Evolutionary conservation across 805 yeast species (phyloP), one percentile per base, ranked within the genome.

Genomic region (Saccharomycopsis microspora): DNA sequence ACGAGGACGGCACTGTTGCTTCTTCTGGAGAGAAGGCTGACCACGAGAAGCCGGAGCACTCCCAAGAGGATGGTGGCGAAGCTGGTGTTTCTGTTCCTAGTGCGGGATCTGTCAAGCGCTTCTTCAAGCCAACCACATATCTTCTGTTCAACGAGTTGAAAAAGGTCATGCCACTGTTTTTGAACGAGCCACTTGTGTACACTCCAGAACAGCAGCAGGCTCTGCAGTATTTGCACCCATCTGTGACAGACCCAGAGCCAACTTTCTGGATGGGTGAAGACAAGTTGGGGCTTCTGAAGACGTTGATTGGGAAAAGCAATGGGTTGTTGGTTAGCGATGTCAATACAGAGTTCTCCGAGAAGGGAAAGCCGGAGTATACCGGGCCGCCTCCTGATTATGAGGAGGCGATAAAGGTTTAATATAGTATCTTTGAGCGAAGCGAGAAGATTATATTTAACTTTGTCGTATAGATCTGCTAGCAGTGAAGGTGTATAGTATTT

Each of bases 371-470:
- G 27, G 61, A 60, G 5, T 79, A 70, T 56, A 67, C 74, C 31
- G 85, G 82, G 38, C 75, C 78, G 46, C 93, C 93, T 44, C 93
- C 93, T 3, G 75, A 75, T 43, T 83, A 76, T 60, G 81, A 76
- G 56, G 74, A 69, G 55, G 68, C 70, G 36, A 58, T 72, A 50
- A 68, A 63, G 40, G 45, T 37, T 41, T 48, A 32, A 28, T 8
- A 6, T 5, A 9, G 34, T 7, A 19, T 42, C 44, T 41, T 29
- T 41, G 19, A 19, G 19, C 19, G 19, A 19, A 19, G 19, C 19
- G 19, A 19, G 19, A 19, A 19, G 19, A 19, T 29, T 41, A 3
- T 30, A 2, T 8, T 39, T 39, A 9, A 8, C 19, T 41, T 41
- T 41, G 35, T n/a, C n/a, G n/a, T 41, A 30, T 27, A 41, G 19